Base-by-base conservation (phyloP, 192 early-diverging fungal genomes). In the Dissophora globulifera region DNA sequence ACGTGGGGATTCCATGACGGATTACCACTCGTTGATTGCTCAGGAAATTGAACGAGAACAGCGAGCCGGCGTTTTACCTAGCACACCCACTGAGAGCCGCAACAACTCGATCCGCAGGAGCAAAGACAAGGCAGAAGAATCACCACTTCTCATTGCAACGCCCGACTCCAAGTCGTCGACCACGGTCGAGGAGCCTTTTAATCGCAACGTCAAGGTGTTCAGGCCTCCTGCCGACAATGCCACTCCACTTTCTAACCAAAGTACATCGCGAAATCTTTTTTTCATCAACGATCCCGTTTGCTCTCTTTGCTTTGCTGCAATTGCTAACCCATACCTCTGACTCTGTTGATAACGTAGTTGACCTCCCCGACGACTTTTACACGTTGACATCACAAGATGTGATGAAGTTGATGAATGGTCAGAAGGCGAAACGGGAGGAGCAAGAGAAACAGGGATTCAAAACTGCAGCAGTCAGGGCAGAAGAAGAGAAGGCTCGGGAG, bases 321-420 rank as follows among this genome's bases (percentile, higher is more conserved):
- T n/a, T n/a, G n/a, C n/a, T n/a, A n/a, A n/a, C n/a, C n/a, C n/a
- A n/a, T n/a, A n/a, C n/a, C n/a, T n/a, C n/a, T n/a, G n/a, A 2
- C 11, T 62, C 1, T 50, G 7, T 30, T 29, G 8, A 1, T 30
- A 4, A 26, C 3, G 7, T 15, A 92, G 92, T 93, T 56, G 90
- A 92, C 20, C 79, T 96, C 13, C 95, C 96, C 1, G 94, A 93
- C 27, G 90, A 93, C 22, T 97, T 96, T 75, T 98, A 94, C 82
- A 85, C 92, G 45, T 67, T 94, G 9, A 78, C 86, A 0, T 41
- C 88, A 6, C 78, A 84, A 50, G 95, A 99, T 66, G 78, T 96
- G 46, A 82, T 87, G 54, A 65, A 85, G 23, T 58, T 95, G 23
- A 76, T 94, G 55, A 78, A 84, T 33, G 78, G 84, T 9, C 86